These are phyloP conservation scores for Phellopilus nigrolimitatus DNA, from an alignment of 1,284 basidiomycete genomes.

Conservation along the genomic window DNA sequence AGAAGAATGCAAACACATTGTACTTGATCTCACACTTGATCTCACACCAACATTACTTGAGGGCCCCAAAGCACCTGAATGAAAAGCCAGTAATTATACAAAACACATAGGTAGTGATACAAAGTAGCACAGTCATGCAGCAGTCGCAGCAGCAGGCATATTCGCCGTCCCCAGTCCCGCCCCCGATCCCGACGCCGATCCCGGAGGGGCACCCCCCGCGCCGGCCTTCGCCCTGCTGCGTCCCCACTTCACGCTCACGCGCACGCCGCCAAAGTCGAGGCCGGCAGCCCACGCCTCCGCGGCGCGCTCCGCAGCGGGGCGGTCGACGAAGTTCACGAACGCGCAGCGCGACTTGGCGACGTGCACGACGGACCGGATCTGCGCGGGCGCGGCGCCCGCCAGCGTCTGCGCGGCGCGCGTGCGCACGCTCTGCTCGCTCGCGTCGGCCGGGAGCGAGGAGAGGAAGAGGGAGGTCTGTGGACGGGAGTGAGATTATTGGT, in stretches of 20 bases:
- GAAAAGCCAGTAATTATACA: background rate
- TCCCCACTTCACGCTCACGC: conserved; percentile 84
- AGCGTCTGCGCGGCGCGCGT: conserved; percentile 70
- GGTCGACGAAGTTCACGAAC: conserved; percentile 89
- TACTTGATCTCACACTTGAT: background rate
- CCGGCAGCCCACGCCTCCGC: conserved; percentile 86
- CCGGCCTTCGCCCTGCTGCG: conserved; percentile 36
- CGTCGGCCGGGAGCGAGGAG: conserved; percentile 71
- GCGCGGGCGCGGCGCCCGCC: conserved; percentile 59
- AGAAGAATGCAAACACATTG: conserved; percentile 1
- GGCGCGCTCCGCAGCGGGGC: conserved; percentile 77
- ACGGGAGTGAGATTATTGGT: conserved; percentile 6
- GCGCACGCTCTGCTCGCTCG: conserved; percentile 76
- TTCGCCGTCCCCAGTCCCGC: background rate
- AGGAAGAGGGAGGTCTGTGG: conserved; percentile 87
- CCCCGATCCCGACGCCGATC: too few species aligned
- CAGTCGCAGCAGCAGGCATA: background rate
- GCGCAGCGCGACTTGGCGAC: conserved; percentile 88
- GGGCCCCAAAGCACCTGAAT: background rate
- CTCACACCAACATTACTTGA: background rate
- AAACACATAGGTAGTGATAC: background rate
- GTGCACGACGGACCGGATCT: conserved; percentile 82
- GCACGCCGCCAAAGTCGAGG: conserved; percentile 77
- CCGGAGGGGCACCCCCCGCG: background rate
- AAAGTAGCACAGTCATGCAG: conserved; percentile 3